Evolutionary conservation across 148 eudicot genomes (phyloP).

Genomic region (Heliamphora exappendiculata): DNA sequence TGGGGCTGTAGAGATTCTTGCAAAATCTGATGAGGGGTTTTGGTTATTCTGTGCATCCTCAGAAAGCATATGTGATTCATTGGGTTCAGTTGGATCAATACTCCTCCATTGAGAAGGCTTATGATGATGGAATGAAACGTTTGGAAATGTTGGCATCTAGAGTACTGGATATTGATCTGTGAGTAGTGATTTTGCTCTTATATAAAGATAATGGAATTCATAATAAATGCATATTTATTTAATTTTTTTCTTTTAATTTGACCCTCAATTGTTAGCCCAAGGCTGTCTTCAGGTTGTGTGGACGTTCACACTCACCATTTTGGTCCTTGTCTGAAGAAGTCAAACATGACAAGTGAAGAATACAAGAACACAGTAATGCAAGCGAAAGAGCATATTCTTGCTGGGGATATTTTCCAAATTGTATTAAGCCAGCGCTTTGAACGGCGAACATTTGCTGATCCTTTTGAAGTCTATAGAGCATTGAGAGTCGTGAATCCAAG

Average conservation of each 20-base stretch:
- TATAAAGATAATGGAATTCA: not conserved
- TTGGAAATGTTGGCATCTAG: slow-evolving; percentile 37
- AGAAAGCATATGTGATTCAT: slow-evolving; percentile 50
- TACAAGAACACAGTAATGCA: slow-evolving; percentile 34
- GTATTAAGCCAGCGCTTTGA: slow-evolving; percentile 59
- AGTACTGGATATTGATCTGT: slow-evolving; percentile 39
- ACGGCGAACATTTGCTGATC: slow-evolving; percentile 55
- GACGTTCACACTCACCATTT: slow-evolving; percentile 25
- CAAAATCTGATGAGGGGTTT: not conserved
- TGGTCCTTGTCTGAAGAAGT: slow-evolving; percentile 23
- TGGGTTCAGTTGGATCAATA: slow-evolving; percentile 45
- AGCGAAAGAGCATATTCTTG: slow-evolving; percentile 49
- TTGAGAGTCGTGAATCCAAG: slow-evolving; percentile 59
- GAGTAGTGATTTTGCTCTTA: slow-evolving; percentile 17
- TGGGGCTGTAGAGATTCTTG: not conserved
- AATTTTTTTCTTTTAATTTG: not conserved
- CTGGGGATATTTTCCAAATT: slow-evolving; percentile 54
- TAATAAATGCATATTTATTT: slow-evolving; percentile 6
- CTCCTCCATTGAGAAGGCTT: slow-evolving; percentile 36
- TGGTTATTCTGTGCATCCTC: slow-evolving; percentile 7
- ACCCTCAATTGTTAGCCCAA: slow-evolving; percentile 28
- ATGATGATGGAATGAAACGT: slow-evolving; percentile 39
- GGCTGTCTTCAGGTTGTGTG: slow-evolving; percentile 35
- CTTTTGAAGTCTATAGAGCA: slow-evolving; percentile 55
- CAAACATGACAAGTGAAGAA: slow-evolving; percentile 42